Conservation (phyloP, 805 yeast genomes). For the Zygosaccharomyces siamensis region DNA sequence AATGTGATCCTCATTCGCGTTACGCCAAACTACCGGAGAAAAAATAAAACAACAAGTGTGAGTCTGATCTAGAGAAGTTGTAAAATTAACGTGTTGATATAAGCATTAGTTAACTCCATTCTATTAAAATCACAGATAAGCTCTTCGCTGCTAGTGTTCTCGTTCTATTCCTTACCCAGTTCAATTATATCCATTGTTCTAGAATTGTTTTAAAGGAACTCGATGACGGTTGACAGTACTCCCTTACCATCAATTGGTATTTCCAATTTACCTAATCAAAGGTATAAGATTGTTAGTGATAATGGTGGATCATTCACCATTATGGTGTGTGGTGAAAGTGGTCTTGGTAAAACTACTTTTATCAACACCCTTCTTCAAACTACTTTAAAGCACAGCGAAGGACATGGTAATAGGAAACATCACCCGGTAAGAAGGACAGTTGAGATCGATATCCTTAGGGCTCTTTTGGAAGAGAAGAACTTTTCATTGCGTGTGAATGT, state of each 20-base stretch:
- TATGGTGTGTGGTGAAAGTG: slow-evolving; percentile 89
- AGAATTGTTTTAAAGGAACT: neutral
- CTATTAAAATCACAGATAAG: neutral
- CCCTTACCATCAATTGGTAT: slow-evolving; percentile 46
- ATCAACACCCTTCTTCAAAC: slow-evolving; percentile 81
- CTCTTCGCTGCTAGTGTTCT: neutral
- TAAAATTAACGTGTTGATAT: neutral
- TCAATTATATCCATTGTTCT: neutral
- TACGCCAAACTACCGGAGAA: neutral
- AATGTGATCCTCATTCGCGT: neutral
- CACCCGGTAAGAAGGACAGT: slow-evolving; percentile 59
- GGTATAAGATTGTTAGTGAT: slow-evolving; percentile 70
- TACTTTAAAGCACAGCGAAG: slow-evolving; percentile 50
- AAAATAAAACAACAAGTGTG: neutral
- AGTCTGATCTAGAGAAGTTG: neutral
- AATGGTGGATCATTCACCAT: slow-evolving; percentile 72
- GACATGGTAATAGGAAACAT: slow-evolving; percentile 38
- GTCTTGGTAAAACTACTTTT: slow-evolving; percentile 89
- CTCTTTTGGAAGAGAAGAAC: slow-evolving; percentile 79
- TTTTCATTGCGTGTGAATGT: slow-evolving; percentile 72
- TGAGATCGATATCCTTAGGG: slow-evolving; percentile 72
- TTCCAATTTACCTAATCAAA: slow-evolving; percentile 68
- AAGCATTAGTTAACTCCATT: neutral
- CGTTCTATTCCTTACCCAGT: neutral
- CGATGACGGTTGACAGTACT: slow-evolving; percentile 5